These are phyloP conservation scores for Carex sylvatica DNA, from an alignment of 202 grass and related monocot species.

Conservation along the genomic window DNA sequence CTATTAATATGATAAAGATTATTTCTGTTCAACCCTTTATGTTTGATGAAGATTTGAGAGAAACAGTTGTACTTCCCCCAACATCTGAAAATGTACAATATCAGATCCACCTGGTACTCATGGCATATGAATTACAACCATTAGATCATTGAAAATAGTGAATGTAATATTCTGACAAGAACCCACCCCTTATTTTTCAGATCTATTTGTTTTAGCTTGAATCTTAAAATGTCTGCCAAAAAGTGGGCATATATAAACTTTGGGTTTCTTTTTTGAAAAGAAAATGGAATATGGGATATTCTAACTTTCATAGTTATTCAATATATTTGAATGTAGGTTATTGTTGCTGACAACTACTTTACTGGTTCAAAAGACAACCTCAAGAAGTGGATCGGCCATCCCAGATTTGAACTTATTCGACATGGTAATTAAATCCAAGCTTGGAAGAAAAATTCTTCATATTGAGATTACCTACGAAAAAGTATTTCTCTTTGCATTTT, in stretches of 20 bases:
- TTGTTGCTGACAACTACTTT: conserved; percentile 96
- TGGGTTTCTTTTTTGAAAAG: background rate
- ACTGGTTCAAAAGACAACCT: conserved; percentile 99
- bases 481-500: background rate
- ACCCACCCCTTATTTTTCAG: background rate
- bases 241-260: background rate
- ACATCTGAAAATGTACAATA: background rate
- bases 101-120: background rate
- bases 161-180: background rate
- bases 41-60: background rate
- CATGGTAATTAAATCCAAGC: conserved; percentile 62
- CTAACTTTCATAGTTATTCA: conserved; percentile 9
- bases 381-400: conserved; percentile 97
- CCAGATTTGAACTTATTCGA: conserved; percentile 99
- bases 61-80: background rate
- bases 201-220: conserved; percentile 4
- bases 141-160: background rate
- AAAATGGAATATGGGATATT: background rate
- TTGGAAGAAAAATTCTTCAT: conserved; percentile 5
- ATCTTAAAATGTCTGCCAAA: background rate
- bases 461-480: background rate
- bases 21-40: background rate
- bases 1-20: background rate
- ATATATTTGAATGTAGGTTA: conserved; percentile 57
- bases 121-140: background rate